These are phyloP conservation scores for Penicillium vulpinum DNA, from an alignment of 2,329 filamentous ascomycete species.

Conservation along the genomic window DNA sequence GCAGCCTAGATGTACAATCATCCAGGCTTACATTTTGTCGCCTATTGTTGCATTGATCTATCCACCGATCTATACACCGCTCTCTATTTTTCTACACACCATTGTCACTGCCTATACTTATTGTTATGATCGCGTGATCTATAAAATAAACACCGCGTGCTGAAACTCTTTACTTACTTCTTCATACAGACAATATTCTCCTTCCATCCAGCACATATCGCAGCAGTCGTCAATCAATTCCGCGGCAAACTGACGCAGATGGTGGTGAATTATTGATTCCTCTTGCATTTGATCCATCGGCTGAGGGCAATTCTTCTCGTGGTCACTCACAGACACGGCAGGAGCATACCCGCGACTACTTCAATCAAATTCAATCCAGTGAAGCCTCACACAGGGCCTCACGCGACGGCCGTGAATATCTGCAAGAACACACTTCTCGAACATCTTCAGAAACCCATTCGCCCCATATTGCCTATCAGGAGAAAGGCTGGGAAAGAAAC, in stretches of 20 bases:
- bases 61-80: neutral
- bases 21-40: neutral
- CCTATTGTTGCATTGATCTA: neutral
- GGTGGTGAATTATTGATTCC: constrained; percentile 73
- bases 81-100: neutral
- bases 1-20: neutral
- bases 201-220: constrained; percentile 76
- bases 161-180: constrained; percentile 1
- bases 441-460: constrained; percentile 56
- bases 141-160: neutral
- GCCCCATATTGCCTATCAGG: constrained; percentile 90
- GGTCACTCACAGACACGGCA: constrained; percentile 45
- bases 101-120: neutral
- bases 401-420: constrained; percentile 22
- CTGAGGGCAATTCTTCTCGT: constrained; percentile 51
- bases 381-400: constrained; percentile 28
- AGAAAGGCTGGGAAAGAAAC: constrained; percentile 69
- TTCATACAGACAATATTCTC: constrained; percentile 58
- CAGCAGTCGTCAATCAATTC: constrained; percentile 71
- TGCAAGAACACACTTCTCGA: constrained; percentile 24
- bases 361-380: constrained; percentile 39
- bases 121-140: neutral
- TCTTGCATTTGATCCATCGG: constrained; percentile 69
- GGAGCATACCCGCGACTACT: constrained; percentile 59
- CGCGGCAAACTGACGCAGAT: constrained; percentile 57